Evolutionary conservation across 257 asterid species (phyloP).

Genomic region (Plectranthus barbatus): DNA sequence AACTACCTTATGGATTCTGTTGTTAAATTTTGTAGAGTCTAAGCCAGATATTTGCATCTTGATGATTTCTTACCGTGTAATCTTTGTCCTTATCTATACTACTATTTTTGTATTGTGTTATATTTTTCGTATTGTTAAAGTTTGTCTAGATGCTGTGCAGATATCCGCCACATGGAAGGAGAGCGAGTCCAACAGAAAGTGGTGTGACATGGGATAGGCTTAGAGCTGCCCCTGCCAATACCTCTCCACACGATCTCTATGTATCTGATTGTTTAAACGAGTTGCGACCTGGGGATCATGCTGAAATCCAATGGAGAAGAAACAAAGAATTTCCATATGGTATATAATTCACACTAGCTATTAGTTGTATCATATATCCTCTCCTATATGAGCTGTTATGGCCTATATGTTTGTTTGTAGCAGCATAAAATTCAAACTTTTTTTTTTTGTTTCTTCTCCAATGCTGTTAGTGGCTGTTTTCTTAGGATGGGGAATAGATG

Average conservation of each 20-base stretch:
- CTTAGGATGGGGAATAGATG: constrained; percentile 11
- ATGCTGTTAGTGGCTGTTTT: background rate
- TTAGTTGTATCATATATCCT: background rate
- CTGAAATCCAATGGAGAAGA: constrained; percentile 93
- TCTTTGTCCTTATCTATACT: background rate
- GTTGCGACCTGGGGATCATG: constrained; percentile 70
- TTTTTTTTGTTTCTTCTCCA: background rate
- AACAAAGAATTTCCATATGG: constrained; percentile 87
- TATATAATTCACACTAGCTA: constrained; percentile 24
- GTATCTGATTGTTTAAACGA: constrained; percentile 62
- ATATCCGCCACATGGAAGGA: constrained; percentile 91
- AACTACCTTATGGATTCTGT: background rate
- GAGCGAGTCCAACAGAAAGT: constrained; percentile 55
- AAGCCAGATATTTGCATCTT: background rate
- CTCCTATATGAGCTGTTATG: background rate
- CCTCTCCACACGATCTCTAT: constrained; percentile 66
- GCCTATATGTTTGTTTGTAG: background rate
- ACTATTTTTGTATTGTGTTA: background rate
- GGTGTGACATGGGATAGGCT: constrained; percentile 84
- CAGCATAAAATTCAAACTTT: background rate
- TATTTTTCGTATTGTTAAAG: background rate
- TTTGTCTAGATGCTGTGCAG: constrained; percentile 26
- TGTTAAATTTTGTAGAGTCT: background rate
- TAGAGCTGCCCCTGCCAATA: constrained; percentile 69
- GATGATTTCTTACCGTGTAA: background rate